Conservation (phyloP, 495 filamentous ascomycete genomes). For the Penicillium malachiteum region DNA sequence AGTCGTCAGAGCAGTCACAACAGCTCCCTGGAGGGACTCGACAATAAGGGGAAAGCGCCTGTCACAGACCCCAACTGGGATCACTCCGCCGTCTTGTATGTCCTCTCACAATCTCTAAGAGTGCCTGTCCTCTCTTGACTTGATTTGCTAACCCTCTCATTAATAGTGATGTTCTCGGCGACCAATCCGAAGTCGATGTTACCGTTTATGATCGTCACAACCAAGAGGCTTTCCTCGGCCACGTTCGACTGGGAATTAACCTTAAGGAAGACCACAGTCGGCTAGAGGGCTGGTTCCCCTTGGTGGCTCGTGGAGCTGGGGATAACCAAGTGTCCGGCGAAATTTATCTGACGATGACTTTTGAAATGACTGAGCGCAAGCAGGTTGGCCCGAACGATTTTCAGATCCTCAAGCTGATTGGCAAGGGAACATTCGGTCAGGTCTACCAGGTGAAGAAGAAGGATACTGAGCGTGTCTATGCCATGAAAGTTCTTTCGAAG, state of each 20-base stretch:
- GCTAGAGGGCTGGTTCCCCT: conserved; percentile 80
- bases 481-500: conserved; percentile 98
- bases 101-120: conserved; percentile 15
- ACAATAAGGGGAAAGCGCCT: conserved; percentile 63
- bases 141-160: conserved; percentile 17
- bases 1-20: conserved; percentile 81
- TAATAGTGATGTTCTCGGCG: conserved; percentile 85
- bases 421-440: conserved; percentile 98
- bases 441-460: conserved; percentile 99
- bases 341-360: conserved; percentile 80
- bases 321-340: conserved; percentile 82
- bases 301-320: conserved; percentile 65
- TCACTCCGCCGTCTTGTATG: conserved; percentile 93
- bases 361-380: conserved; percentile 86
- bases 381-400: conserved; percentile 98
- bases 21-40: conserved; percentile 68
- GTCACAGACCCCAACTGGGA: conserved; percentile 93
- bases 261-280: conserved; percentile 64
- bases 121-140: conserved; percentile 3
- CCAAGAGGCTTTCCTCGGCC: conserved; percentile 87
- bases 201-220: conserved; percentile 88
- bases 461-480: conserved; percentile 93
- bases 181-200: conserved; percentile 86
- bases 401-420: conserved; percentile 91
- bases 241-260: conserved; percentile 74